Base-by-base conservation (phyloP, 192 early-diverging fungal genomes). In the Backusella westeae region DNA sequence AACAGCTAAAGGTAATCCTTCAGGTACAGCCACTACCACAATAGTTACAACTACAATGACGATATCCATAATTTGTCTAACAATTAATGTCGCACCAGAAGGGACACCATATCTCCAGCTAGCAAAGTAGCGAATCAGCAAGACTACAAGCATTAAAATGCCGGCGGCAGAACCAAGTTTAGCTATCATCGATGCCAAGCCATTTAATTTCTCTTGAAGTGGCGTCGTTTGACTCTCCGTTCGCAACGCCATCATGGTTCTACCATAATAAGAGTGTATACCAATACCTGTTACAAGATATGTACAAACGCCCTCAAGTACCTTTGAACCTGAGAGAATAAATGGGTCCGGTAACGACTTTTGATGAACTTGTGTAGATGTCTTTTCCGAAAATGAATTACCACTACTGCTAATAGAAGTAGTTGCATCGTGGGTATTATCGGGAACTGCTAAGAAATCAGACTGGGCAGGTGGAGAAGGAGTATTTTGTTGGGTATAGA, bases 11-110 rank as follows among this genome's bases (percentile, higher is more conserved):
- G 98, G 98, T 29, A 99, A 90, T 34, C 98, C 98, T 81, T 99
- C 98, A 44, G 98, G 98, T 1, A 99, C 94, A 32, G 98, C 98
- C 9, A 99, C 97, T 19, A 99, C 98, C 15, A 99, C 88, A 6
- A 99, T 85, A 34, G 98, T 98, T 34, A 99, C 90, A 19, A 95
- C 93, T 4, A 94, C 90, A 81, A 99, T 97, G 46, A 98, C 68
- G 67, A 99, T 93, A 75, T 87, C 83, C 75, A 93, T 90, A 70
- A 95, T 80, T 73, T 84, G 86, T 74, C 88, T 77, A n/a, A 92
- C 89, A 29, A 93, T 86, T 1, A 86, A 81, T 14, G 84, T 69
- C 34, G 89, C 89, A 23, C 56, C 74, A 3, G 75, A 82, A 0
- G 78, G 78, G 15, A 72, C 71, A 26, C 49, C 41, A 39, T 29